These are phyloP conservation scores for Marasmius sp. DNA, from an alignment of 1,284 basidiomycete genomes.

Conservation along the genomic window DNA sequence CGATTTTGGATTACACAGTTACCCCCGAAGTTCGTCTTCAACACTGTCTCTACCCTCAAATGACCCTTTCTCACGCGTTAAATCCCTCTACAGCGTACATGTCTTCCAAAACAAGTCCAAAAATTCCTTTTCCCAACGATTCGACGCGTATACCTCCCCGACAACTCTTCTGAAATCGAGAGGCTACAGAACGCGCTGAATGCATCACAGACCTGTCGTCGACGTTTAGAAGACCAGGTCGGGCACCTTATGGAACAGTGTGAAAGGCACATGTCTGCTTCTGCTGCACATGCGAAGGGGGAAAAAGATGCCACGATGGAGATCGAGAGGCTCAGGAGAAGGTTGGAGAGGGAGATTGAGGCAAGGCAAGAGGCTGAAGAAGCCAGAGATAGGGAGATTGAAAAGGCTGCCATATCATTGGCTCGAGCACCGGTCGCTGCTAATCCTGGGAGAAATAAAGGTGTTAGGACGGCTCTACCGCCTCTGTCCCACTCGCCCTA, in stretches of 20 bases:
- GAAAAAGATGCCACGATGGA: conserved; percentile 8
- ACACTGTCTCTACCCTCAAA: background rate
- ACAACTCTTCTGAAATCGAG: conserved; percentile 6
- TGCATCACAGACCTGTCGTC: background rate
- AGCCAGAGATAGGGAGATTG: background rate
- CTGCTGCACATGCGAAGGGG: conserved; percentile 13
- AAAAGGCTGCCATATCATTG: background rate
- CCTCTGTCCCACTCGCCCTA: too few species aligned
- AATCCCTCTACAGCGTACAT: conserved; percentile 8
- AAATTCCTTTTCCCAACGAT: conserved; percentile 13
- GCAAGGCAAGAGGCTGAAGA: background rate
- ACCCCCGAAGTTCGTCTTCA: conserved; percentile 11
- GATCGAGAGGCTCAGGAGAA: conserved; percentile 5
- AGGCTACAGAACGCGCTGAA: background rate
- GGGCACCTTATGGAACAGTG: conserved; percentile 11
- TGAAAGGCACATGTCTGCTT: conserved; percentile 11
- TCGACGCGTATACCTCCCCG: conserved; percentile 13
- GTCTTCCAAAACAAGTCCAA: conserved; percentile 13
- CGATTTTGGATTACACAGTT: conserved; percentile 1
- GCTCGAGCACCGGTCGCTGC: background rate
- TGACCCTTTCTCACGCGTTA: background rate
- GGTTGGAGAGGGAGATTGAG: background rate
- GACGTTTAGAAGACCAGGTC: conserved; percentile 4
- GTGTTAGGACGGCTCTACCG: too few species aligned
- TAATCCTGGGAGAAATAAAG: background rate